Evolutionary conservation across 805 yeast species (phyloP), one percentile per base, ranked within the genome.

Genomic region (Ogataea trehalophila): DNA sequence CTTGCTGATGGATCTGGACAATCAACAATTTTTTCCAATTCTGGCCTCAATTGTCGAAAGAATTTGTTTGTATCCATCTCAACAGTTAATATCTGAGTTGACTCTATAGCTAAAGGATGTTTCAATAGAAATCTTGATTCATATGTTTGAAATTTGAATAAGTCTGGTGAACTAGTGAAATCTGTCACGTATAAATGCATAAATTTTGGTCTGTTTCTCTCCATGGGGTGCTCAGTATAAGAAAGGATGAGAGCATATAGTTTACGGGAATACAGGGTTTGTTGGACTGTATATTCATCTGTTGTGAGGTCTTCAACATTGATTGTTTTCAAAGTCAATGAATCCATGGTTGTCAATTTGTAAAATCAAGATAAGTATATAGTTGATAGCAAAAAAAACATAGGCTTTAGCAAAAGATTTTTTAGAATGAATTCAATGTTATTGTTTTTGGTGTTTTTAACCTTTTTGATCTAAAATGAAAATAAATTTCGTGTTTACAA

Each of bases 151-250:
- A 42, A 41, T 3, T 17, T 14, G 15, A 33, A 37, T 5, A 54
- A 35, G 26, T 45, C 41, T 4, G 29, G 16, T 6, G 58, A 44
- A 3, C 35, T 29, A 5, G 63, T 61, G 44, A 62, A 55, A 42
- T 63, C 67, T 1, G 64, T 59, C 8, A 54, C 53, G 20, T 43
- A 43, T 8, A 52, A 9, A 5, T 39, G 15, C 14, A 45, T 48
- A 48, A 46, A 49, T 6, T 22, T 26, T 15, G 37, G 40, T 16
- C 37, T 18, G 37, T 33, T 33, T 14, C 26, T 49, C 6, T 33
- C 39, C n/a, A 37, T 31, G 8, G 18, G 15, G 14, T 46, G 54
- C 3, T 35, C 17, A 23, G 42, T 20, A 37, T 52, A 57, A 1
- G 59, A 48, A 6, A 57, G 38, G 5, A 57, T 39, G 41, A 57